A percentile compares a stretch with the other conserved stretches of the same genome.
phyloP scores from a whole-genome alignment of 257 asterid species.

The Cynanchum wilfordii region DNA sequence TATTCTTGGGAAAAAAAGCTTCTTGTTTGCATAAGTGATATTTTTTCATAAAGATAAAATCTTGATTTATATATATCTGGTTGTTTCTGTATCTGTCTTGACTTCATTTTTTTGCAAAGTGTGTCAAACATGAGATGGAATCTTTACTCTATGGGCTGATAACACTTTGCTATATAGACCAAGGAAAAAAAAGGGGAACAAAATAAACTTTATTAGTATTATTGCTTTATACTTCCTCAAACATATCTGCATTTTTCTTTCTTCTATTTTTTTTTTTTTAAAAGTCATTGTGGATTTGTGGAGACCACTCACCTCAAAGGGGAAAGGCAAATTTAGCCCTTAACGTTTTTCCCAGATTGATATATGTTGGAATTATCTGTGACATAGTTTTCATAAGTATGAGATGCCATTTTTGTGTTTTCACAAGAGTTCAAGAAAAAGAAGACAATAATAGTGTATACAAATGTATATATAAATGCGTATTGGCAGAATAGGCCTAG shows the following conservation, averaged over 20 bases:
- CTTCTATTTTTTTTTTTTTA: too few relatives aligned
- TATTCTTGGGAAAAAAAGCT: conserved; percentile 12
- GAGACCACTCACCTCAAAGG: neutral
- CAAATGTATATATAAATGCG: too few relatives aligned
- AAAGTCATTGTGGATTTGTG: neutral
- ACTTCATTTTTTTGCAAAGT: neutral
- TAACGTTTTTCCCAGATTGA: neutral
- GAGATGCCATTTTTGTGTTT: neutral
- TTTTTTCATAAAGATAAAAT: neutral
- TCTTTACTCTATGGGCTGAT: neutral
- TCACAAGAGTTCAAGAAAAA: too few relatives aligned
- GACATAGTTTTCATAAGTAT: conserved; percentile 1
- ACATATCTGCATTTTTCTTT: neutral
- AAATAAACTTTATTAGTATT: neutral
- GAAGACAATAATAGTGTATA: too few relatives aligned
- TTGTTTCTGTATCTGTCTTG: conserved; percentile 6
- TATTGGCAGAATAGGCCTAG: too few relatives aligned
- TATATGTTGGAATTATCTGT: neutral
- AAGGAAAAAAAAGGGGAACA: neutral
- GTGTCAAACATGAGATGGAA: neutral
- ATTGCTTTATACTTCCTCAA: neutral
- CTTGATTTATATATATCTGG: neutral
- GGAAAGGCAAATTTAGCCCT: neutral
- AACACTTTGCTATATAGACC: neutral
- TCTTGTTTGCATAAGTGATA: conserved; percentile 14